Evolutionary conservation across 495 filamentous ascomycete species (phyloP).

Genomic region (Tuber microsphaerosporum): DNA sequence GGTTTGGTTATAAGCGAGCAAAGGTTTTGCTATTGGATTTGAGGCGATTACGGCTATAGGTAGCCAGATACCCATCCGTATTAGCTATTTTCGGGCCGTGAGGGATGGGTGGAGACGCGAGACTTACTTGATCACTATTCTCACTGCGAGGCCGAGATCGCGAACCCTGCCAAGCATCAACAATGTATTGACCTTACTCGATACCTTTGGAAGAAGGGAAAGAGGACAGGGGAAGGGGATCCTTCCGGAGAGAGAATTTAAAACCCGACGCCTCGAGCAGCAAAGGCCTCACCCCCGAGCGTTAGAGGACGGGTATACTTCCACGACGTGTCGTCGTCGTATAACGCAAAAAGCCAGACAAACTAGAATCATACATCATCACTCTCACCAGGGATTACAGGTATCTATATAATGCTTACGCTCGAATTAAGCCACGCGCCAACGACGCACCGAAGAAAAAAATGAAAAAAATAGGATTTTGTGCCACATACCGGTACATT

Average conservation of each 20-base stretch:
- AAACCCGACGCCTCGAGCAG: neutral
- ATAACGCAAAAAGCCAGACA: neutral
- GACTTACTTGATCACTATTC: neutral
- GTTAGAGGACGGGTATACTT: neutral
- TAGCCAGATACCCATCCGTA: neutral
- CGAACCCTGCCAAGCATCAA: neutral
- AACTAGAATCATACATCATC: neutral
- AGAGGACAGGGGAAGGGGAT: neutral
- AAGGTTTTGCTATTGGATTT: neutral
- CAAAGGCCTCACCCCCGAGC: neutral
- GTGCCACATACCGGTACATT: no score
- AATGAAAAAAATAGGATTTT: no score
- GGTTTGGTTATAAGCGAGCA: neutral
- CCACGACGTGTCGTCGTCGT: neutral
- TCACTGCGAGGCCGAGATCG: neutral
- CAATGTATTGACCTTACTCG: neutral
- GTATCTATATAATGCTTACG: neutral
- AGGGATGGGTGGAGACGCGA: neutral
- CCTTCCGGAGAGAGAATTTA: neutral
- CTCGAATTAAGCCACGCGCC: neutral
- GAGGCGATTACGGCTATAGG: neutral
- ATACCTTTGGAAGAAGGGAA: neutral
- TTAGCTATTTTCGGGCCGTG: neutral
- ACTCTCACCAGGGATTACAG: neutral
- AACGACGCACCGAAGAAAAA: neutral